These are phyloP conservation scores for Colletotrichum graminicola DNA, from an alignment of 2,329 filamentous ascomycete genomes.

Conservation along the genomic window DNA sequence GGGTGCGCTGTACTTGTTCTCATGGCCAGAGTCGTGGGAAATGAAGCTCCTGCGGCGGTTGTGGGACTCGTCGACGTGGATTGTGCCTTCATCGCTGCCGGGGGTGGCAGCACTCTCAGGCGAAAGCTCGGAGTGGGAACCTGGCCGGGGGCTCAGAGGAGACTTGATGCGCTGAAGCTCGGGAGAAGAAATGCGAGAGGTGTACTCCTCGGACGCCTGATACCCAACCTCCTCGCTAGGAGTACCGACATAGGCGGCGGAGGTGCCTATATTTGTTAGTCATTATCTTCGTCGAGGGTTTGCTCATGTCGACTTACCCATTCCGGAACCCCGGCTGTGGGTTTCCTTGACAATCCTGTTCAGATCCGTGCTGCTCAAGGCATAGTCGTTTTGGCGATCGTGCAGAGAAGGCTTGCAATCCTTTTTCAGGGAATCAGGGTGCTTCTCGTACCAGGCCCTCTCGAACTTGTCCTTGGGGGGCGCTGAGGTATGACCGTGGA, in stretches of 20 bases:
- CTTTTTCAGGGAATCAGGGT: slow-evolving; percentile 84
- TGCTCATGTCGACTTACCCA: slow-evolving; percentile 57
- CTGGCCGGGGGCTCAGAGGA: slow-evolving; percentile 46
- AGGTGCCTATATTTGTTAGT: slow-evolving; percentile 67
- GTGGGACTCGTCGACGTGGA: slow-evolving; percentile 81
- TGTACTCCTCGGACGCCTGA: slow-evolving; percentile 86
- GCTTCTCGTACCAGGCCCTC: slow-evolving; percentile 92
- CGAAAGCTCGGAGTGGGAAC: slow-evolving; percentile 46
- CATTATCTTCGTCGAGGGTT: background rate
- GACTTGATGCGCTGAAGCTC: slow-evolving; percentile 51
- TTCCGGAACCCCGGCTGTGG: slow-evolving; percentile 64
- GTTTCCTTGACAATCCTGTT: slow-evolving; percentile 89
- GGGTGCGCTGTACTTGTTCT: slow-evolving; percentile 73
- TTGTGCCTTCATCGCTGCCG: slow-evolving; percentile 69
- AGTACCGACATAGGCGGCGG: slow-evolving; percentile 74
- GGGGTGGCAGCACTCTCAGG: slow-evolving; percentile 44
- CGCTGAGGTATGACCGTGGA: slow-evolving; percentile 79
- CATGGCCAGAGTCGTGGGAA: slow-evolving; percentile 24
- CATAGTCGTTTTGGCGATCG: slow-evolving; percentile 76
- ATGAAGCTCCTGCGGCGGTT: slow-evolving; percentile 56
- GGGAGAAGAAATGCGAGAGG: slow-evolving; percentile 75
- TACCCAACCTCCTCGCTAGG: slow-evolving; percentile 94
- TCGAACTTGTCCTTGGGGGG: slow-evolving; percentile 84
- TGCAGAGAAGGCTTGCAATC: slow-evolving; percentile 72
- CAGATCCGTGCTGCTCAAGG: slow-evolving; percentile 88